phyloP scores from a whole-genome alignment of 2,329 filamentous ascomycete genomes.

The Penicillium brevicompactum region DNA sequence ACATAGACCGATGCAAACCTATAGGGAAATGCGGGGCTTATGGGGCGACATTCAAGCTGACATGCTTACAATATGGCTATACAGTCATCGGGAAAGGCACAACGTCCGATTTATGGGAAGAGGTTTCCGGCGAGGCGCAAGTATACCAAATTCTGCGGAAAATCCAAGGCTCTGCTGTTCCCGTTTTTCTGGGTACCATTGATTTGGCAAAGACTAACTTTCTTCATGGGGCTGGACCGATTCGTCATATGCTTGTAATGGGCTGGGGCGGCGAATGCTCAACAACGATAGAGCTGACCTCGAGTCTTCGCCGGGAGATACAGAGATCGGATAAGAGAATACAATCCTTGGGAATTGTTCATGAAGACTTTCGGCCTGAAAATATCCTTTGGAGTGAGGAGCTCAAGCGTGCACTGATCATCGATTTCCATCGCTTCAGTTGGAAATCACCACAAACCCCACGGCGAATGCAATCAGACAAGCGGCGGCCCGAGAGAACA shows the following conservation, averaged over 20 bases:
- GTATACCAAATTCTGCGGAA: neutral
- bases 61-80: neutral
- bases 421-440: neutral
- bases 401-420: neutral
- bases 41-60: neutral
- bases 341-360: neutral
- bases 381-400: neutral
- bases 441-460: too few relatives aligned
- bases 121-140: neutral
- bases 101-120: neutral
- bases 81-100: neutral
- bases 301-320: neutral
- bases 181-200: neutral
- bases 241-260: neutral
- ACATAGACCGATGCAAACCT: neutral
- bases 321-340: neutral
- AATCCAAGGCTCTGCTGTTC: neutral
- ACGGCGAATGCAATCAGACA: too few relatives aligned
- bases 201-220: neutral
- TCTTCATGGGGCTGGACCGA: neutral
- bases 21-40: neutral
- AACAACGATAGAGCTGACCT: neutral
- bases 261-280: neutral
- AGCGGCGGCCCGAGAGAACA: neutral
- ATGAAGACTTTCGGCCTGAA: neutral